These are phyloP conservation scores for Colletotrichum simmondsii DNA, from an alignment of 2,329 filamentous ascomycete species.

Conservation along the genomic window DNA sequence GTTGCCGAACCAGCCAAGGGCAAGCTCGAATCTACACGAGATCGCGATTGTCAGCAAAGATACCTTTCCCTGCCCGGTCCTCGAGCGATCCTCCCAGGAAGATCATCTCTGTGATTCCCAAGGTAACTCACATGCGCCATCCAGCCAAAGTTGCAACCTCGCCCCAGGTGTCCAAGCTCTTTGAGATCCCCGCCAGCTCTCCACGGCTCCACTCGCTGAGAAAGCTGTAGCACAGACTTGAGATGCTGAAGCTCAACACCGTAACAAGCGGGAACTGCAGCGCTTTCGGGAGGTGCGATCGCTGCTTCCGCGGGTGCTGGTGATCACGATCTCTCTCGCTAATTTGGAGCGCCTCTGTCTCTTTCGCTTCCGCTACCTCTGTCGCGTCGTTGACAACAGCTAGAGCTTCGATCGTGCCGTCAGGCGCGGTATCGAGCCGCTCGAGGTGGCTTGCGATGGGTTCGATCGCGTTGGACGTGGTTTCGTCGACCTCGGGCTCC, in stretches of 20 bases:
- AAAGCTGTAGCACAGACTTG: constrained; percentile 72
- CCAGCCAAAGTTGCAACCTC: constrained; percentile 66
- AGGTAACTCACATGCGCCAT: constrained; percentile 65
- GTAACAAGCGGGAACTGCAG: constrained; percentile 65
- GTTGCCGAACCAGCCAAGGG: constrained; percentile 76
- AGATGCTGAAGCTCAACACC: constrained; percentile 69
- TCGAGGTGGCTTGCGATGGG: constrained; percentile 34
- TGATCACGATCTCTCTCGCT: constrained; percentile 25
- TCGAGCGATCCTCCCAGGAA: neutral
- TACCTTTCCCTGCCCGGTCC: neutral
- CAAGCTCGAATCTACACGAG: constrained; percentile 77
- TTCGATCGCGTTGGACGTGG: constrained; percentile 30
- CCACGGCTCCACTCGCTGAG: constrained; percentile 68
- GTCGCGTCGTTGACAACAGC: constrained; percentile 35
- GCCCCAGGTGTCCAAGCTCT: constrained; percentile 69
- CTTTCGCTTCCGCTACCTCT: constrained; percentile 10
- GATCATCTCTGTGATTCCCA: neutral
- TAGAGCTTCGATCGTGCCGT: constrained; percentile 31
- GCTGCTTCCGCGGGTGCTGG: constrained; percentile 18
- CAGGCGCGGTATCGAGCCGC: constrained; percentile 26
- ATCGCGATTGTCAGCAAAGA: constrained; percentile 57
- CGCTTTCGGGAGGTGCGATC: constrained; percentile 52
- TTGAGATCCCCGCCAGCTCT: constrained; percentile 75
- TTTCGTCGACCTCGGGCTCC: constrained; percentile 22
- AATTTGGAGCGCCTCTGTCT: constrained; percentile 19